Evolutionary conservation across 2,329 filamentous ascomycete genomes (phyloP).

Genomic region (Lasiodiplodia gonubiensis): DNA sequence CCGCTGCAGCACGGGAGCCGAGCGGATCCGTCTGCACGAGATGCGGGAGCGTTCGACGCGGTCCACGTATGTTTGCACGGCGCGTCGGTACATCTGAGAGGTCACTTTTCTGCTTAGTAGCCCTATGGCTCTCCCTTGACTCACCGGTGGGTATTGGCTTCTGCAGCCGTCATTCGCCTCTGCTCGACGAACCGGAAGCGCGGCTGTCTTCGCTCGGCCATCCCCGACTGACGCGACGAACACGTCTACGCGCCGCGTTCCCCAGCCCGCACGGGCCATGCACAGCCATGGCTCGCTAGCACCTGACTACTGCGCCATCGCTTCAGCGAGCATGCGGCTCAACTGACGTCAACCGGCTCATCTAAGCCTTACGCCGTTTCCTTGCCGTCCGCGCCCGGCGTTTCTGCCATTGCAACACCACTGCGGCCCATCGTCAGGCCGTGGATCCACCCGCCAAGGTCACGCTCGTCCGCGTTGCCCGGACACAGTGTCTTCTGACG

Average conservation of each 20-base stretch:
- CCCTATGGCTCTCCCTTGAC: constrained; percentile 2
- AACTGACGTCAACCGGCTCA: constrained; percentile 17
- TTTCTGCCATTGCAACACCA: constrained; percentile 4
- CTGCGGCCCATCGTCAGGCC: background rate
- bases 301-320: background rate
- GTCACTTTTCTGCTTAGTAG: background rate
- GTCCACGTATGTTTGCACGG: constrained; percentile 14
- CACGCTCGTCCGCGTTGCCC: constrained; percentile 8
- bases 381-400: background rate
- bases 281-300: constrained; percentile 10
- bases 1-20: constrained; percentile 17
- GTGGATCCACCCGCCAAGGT: constrained; percentile 6
- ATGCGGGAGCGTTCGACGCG: constrained; percentile 4
- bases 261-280: constrained; percentile 10
- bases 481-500: constrained; percentile 12
- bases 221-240: constrained; percentile 6
- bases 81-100: constrained; percentile 11
- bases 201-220: background rate
- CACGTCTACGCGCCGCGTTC: background rate
- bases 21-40: constrained; percentile 20
- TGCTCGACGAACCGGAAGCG: constrained; percentile 20
- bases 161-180: constrained; percentile 20
- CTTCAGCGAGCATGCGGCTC: constrained; percentile 1
- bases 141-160: constrained; percentile 15
- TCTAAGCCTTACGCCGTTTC: constrained; percentile 1